These are phyloP conservation scores for Xerocomellus amylosporus DNA, from an alignment of 768 basidiomycete genomes.

Conservation along the genomic window DNA sequence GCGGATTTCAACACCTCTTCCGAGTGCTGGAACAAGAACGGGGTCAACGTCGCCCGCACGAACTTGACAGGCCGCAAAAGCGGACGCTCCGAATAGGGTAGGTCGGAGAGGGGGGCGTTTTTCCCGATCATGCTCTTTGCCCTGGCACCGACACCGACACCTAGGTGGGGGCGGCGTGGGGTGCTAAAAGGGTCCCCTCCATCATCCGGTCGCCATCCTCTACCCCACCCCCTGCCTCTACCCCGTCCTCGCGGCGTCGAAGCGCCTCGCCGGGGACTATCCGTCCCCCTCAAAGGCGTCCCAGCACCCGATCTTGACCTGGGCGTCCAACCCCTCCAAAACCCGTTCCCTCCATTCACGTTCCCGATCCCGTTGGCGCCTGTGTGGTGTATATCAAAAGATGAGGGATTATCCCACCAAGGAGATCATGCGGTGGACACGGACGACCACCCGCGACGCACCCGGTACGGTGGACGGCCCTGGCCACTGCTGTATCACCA, in stretches of 20 bases:
- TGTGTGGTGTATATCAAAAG: conserved; percentile 4
- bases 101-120: conserved; percentile 51
- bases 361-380: not conserved
- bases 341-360: not conserved
- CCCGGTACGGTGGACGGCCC: not conserved
- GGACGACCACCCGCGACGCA: conserved; percentile 15
- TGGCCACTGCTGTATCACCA: conserved; percentile 25
- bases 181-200: not conserved
- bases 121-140: conserved; percentile 7
- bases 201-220: not conserved
- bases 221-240: conserved; percentile 21
- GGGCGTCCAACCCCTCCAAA: conserved; percentile 7
- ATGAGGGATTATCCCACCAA: not conserved
- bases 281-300: conserved; percentile 14
- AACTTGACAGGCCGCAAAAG: conserved; percentile 66
- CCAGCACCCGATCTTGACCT: conserved; percentile 13
- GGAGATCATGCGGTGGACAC: not conserved
- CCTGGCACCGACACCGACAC: not conserved
- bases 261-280: conserved; percentile 11
- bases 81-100: conserved; percentile 58
- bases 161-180: conserved; percentile 3
- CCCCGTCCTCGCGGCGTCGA: conserved; percentile 22
- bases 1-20: conserved; percentile 60
- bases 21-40: conserved; percentile 50
- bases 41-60: conserved; percentile 54